Conservation (phyloP, 2,329 filamentous ascomycete genomes). For the Cercospora sojina region DNA sequence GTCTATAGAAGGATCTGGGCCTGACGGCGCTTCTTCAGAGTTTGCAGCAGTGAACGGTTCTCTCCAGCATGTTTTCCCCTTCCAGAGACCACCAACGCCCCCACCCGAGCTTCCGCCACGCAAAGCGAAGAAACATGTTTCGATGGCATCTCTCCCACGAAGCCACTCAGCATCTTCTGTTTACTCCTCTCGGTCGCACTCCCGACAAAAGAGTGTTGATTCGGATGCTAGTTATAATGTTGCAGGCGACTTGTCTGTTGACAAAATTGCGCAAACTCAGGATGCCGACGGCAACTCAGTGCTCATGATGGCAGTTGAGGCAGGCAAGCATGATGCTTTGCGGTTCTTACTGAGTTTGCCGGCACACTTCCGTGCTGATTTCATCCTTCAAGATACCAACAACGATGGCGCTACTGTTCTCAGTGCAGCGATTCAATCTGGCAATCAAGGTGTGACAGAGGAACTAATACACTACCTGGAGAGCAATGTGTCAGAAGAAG, state of each 20-base stretch:
- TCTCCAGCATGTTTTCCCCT: conserved; percentile 86
- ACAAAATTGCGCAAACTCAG: conserved; percentile 71
- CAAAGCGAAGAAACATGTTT: conserved; percentile 70
- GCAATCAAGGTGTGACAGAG: conserved; percentile 71
- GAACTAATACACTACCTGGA: conserved; percentile 71
- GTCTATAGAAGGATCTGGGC: neutral
- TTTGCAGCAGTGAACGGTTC: conserved; percentile 44
- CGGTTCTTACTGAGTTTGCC: conserved; percentile 75
- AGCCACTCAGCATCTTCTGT: conserved; percentile 86
- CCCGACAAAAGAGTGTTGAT: conserved; percentile 73
- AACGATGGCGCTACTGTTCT: conserved; percentile 86
- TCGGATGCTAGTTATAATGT: conserved; percentile 62
- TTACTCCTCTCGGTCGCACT: conserved; percentile 68
- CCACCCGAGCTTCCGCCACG: conserved; percentile 49
- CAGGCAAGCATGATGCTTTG: conserved; percentile 68
- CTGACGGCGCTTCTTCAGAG: conserved; percentile 17
- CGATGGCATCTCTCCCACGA: conserved; percentile 71
- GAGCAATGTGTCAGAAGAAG: conserved; percentile 52
- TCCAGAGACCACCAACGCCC: conserved; percentile 63
- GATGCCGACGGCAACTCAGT: conserved; percentile 74
- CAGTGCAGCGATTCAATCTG: conserved; percentile 85
- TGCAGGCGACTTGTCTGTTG: conserved; percentile 83
- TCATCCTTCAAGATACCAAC: conserved; percentile 79
- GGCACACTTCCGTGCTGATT: conserved; percentile 69
- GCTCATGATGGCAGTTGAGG: conserved; percentile 56